Evolutionary conservation across 441 rosid species (phyloP).

Genomic region (Mallotus japonicus): DNA sequence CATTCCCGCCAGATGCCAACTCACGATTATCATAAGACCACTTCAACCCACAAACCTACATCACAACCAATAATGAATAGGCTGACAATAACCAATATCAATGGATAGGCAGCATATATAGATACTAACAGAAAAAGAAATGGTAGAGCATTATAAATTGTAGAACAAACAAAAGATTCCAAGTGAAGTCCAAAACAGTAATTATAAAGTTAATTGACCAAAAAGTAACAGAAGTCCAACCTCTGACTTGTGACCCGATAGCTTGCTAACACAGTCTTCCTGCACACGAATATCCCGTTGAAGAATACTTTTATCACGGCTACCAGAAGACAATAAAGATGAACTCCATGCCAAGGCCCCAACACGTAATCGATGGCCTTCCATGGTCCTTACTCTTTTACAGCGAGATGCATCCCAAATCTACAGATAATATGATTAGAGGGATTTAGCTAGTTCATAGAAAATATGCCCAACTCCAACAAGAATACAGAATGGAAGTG

Average conservation of each 20-base stretch:
- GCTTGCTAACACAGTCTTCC: constrained; percentile 82
- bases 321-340: constrained; percentile 82
- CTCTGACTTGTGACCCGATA: constrained; percentile 90
- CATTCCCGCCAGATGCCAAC: constrained; percentile 97
- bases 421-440: constrained; percentile 34
- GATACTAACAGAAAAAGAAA: constrained; percentile 3
- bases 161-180: not conserved
- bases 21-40: constrained; percentile 95
- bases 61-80: constrained; percentile 23
- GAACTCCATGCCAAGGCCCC: constrained; percentile 94
- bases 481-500: not conserved
- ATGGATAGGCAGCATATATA: constrained; percentile 1
- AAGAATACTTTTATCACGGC: constrained; percentile 89
- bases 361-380: constrained; percentile 85
- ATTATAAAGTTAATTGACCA: constrained; percentile 1
- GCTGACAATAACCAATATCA: not conserved
- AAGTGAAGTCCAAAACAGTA: not conserved
- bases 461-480: not conserved
- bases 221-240: constrained; percentile 32
- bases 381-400: constrained; percentile 83
- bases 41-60: constrained; percentile 85
- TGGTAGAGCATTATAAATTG: constrained; percentile 7
- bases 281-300: constrained; percentile 79
- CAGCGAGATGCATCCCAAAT: constrained; percentile 92
- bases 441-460: not conserved